Conservation (phyloP, 306 rosid genomes). For the Prinsepia uniflora region DNA sequence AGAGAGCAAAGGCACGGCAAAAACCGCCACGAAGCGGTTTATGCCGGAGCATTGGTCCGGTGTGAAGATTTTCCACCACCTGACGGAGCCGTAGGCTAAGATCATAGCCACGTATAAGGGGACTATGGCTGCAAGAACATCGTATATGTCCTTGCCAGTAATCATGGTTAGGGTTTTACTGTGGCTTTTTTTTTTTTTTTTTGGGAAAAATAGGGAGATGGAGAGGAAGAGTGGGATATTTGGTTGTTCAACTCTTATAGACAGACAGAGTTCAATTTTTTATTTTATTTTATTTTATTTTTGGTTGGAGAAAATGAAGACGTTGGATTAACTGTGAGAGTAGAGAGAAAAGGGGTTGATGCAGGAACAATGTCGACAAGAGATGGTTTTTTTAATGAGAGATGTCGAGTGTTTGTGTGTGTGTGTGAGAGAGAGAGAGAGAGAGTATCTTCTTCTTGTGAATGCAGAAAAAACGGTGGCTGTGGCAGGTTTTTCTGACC, state of each 20-base stretch:
- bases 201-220: neutral
- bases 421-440: neutral
- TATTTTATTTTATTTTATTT: neutral
- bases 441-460: conserved; percentile 5
- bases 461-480: conserved; percentile 4
- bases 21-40: conserved; percentile 76
- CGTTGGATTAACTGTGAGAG: neutral
- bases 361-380: neutral
- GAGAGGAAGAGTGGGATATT: conserved; percentile 1
- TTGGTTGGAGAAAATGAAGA: neutral
- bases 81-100: conserved; percentile 70
- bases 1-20: conserved; percentile 77
- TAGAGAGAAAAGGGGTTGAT: neutral
- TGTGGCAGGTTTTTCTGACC: conserved; percentile 13
- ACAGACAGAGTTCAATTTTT: neutral
- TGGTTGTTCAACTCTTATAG: conserved; percentile 11
- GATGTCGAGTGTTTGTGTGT: neutral
- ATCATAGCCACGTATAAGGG: conserved; percentile 84
- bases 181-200: neutral
- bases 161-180: conserved; percentile 39
- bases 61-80: conserved; percentile 87
- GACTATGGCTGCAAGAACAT: conserved; percentile 69
- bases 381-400: neutral
- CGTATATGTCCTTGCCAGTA: conserved; percentile 67
- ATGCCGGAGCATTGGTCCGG: conserved; percentile 87